Conservation (phyloP, 352 stramenopile species). For the Globisporangium yorkense region DNA sequence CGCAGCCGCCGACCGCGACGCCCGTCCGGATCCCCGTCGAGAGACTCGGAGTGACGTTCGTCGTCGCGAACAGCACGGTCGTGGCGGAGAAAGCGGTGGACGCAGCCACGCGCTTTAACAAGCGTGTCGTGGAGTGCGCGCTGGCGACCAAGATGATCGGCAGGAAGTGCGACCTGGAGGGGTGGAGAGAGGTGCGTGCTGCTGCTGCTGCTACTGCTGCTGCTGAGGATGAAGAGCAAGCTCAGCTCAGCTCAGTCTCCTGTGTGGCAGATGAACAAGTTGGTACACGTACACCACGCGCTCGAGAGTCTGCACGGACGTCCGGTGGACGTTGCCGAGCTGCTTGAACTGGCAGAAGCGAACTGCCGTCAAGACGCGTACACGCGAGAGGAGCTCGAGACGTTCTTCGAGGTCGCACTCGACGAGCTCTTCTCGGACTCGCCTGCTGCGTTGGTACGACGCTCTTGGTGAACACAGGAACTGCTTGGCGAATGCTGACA, state of each 20-base stretch:
- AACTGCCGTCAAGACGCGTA: constrained; percentile 26
- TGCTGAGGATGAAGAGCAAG: no score
- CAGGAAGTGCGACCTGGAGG: constrained; percentile 26
- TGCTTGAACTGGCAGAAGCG: constrained; percentile 20
- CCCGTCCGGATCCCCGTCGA: constrained; percentile 25
- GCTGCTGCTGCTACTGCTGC: no score
- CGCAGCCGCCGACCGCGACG: constrained; percentile 9
- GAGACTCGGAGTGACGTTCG: constrained; percentile 35
- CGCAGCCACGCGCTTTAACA: constrained; percentile 61
- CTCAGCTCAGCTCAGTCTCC: neutral
- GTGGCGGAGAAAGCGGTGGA: constrained; percentile 72
- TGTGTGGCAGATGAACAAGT: constrained; percentile 26
- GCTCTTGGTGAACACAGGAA: neutral
- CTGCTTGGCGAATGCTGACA: neutral
- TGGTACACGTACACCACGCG: constrained; percentile 35
- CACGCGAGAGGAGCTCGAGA: constrained; percentile 19
- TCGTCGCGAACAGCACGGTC: constrained; percentile 72
- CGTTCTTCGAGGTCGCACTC: constrained; percentile 18
- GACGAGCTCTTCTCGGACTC: constrained; percentile 26
- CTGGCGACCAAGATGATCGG: constrained; percentile 66
- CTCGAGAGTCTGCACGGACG: constrained; percentile 7
- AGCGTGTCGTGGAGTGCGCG: constrained; percentile 73
- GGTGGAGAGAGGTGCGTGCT: constrained; percentile 33
- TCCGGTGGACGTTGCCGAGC: constrained; percentile 14
- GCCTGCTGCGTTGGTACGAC: constrained; percentile 23